phyloP scores from a whole-genome alignment of 352 stramenopile species.

The Pythium graminicola region DNA sequence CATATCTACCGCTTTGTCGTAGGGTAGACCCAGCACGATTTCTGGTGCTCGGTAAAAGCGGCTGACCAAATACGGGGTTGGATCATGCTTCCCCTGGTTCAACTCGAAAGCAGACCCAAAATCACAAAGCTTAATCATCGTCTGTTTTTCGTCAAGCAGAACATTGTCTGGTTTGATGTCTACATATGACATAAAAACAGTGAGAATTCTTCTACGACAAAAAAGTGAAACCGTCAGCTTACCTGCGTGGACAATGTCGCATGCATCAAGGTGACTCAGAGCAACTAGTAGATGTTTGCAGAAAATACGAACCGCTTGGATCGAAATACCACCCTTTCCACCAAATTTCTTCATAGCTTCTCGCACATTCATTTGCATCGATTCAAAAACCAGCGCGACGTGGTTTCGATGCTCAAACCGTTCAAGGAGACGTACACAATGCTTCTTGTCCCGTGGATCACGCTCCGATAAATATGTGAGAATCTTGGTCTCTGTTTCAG shows the following conservation, averaged over 20 bases:
- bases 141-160: slow-evolving; percentile 93
- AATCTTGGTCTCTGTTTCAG: slow-evolving; percentile 77
- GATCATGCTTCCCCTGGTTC: slow-evolving; percentile 87
- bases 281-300: slow-evolving; percentile 74
- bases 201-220: background rate
- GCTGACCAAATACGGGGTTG: slow-evolving; percentile 98
- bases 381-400: slow-evolving; percentile 95
- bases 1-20: slow-evolving; percentile 96
- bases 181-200: slow-evolving; percentile 8
- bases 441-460: slow-evolving; percentile 74
- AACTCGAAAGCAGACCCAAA: slow-evolving; percentile 96
- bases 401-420: slow-evolving; percentile 93
- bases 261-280: slow-evolving; percentile 65
- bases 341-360: slow-evolving; percentile 89
- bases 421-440: slow-evolving; percentile 80
- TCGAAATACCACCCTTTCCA: slow-evolving; percentile 73
- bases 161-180: slow-evolving; percentile 99
- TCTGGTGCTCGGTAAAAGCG: slow-evolving; percentile 98
- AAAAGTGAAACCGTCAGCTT: slow-evolving; percentile 1
- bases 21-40: slow-evolving; percentile 85
- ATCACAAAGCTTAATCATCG: slow-evolving; percentile 95
- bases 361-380: slow-evolving; percentile 96
- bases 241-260: slow-evolving; percentile 91
- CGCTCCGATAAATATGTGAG: slow-evolving; percentile 65
- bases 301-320: slow-evolving; percentile 81